Evolutionary conservation across 345 rosid species (phyloP).

Genomic region (Camelina sativa): DNA sequence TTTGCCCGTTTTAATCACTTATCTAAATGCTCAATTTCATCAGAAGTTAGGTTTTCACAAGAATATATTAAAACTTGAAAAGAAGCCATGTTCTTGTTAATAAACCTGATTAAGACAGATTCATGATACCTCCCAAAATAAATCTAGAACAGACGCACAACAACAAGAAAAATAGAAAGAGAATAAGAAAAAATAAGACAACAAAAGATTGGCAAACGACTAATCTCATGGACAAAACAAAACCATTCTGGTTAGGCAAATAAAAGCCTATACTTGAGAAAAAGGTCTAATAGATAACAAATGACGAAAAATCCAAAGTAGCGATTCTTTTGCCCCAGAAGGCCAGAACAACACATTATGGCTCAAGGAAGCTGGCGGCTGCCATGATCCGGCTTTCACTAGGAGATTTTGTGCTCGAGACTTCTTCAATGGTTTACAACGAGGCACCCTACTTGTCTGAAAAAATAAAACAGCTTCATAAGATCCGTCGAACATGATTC

Average conservation of each 20-base stretch:
- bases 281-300: constrained; percentile 15
- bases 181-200: background rate
- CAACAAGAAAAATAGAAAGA: background rate
- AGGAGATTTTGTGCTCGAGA: constrained; percentile 19
- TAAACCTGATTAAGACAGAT: background rate
- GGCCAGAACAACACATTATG: constrained; percentile 27
- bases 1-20: background rate
- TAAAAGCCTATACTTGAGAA: constrained; percentile 19
- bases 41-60: background rate
- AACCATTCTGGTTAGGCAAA: too few relatives aligned
- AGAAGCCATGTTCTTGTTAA: background rate
- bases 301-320: constrained; percentile 23
- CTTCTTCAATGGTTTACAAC: constrained; percentile 31
- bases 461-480: background rate
- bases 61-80: too few relatives aligned
- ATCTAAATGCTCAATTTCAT: background rate
- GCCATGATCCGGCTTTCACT: constrained; percentile 7
- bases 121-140: background rate
- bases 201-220: background rate
- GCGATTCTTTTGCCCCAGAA: constrained; percentile 1
- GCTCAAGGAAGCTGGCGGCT: constrained; percentile 35
- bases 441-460: constrained; percentile 15
- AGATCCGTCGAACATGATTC: constrained; percentile 15
- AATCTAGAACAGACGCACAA: background rate
- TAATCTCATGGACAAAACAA: too few relatives aligned